Conservation (phyloP, 2,329 filamentous ascomycete species). For the Helminthosporium solani region DNA sequence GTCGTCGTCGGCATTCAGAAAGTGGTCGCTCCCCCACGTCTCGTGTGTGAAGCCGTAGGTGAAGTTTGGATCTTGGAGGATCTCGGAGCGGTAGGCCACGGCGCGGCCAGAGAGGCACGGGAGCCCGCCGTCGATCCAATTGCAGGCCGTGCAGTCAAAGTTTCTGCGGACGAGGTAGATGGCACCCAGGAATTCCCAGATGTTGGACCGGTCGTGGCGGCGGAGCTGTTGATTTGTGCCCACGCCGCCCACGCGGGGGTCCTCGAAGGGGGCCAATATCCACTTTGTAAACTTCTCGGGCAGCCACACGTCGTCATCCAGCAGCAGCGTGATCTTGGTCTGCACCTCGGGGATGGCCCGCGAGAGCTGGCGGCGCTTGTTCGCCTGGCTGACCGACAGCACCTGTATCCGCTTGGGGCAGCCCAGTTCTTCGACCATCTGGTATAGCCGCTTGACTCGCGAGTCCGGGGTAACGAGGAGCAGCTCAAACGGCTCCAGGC, state of each 20-base stretch:
- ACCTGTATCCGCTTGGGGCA: conserved; percentile 66
- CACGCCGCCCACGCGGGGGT: conserved; percentile 79
- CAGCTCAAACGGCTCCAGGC: conserved; percentile 68
- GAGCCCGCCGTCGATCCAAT: conserved; percentile 92
- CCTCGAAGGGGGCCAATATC: conserved; percentile 91
- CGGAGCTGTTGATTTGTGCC: conserved; percentile 87
- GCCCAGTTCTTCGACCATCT: conserved; percentile 52
- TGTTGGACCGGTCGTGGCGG: conserved; percentile 62
- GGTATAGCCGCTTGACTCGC: conserved; percentile 68
- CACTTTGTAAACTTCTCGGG: conserved; percentile 81
- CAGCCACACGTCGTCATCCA: conserved; percentile 95
- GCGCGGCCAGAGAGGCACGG: conserved; percentile 95
- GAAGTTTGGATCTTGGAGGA: conserved; percentile 82
- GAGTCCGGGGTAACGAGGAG: conserved; percentile 85
- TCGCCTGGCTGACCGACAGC: conserved; percentile 78
- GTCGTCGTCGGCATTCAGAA: conserved; percentile 94
- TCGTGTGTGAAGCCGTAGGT: conserved; percentile 88
- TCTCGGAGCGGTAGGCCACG: conserved; percentile 85
- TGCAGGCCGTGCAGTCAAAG: conserved; percentile 94
- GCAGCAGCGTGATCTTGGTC: conserved; percentile 85
- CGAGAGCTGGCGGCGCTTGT: conserved; percentile 93
- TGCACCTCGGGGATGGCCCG: conserved; percentile 81
- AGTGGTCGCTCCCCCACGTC: conserved; percentile 67
- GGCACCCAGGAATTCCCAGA: conserved; percentile 88
- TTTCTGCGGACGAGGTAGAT: conserved; percentile 92